Evolutionary conservation across 768 basidiomycete genomes (phyloP), one percentile per base, ranked within the genome.

Genomic region (Thelephora aurantiotincta): DNA sequence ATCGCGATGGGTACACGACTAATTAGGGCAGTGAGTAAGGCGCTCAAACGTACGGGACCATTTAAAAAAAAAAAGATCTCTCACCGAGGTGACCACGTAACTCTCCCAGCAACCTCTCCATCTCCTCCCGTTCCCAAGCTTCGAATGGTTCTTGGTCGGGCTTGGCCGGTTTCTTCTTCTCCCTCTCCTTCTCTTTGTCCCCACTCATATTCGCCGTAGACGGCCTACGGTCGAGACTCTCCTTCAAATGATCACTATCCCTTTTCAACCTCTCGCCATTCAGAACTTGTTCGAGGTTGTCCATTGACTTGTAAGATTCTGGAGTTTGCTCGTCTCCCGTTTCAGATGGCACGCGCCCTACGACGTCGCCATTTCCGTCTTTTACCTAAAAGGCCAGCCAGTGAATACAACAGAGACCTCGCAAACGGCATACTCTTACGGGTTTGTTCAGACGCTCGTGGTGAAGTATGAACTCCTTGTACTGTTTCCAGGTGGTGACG

Each of bases 401-500:
- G n/a, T 44, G 13, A 35, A 47, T 22, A 43, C 26, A 18, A 38
- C n/a, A 46, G 44, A 18, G 23, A 44, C 33, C 12, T 13, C 13
- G 14, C 23, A 9, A 47, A 23, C 18, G n/a, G 0, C 34, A 35
- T 30, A 46, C 16, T 63, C 75, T 51, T 57, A 85, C 87, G 30
- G 72, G 73, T 63, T 77, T 84, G 55, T 72, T 75, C 51, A 87
- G 57, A 2, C 84, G 75, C 51, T 90, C 88, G 42, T 90, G 82
- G 57, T 83, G 72, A 5, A 70, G 62, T 42, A 82, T 66, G 56
- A 87, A 97, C 52, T 93, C 87, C 59, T 82, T 93, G 65, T 82
- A 97, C 58, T 90, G 85, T 57, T 92, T 92, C 94, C 94, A 99
- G 0, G 93, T 94, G 1, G 82, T 82, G 50, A 97, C 77, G 19